Base-by-base conservation (phyloP, 1,139 yeast genomes). In the Suzukiozyma palmioleophila region DNA sequence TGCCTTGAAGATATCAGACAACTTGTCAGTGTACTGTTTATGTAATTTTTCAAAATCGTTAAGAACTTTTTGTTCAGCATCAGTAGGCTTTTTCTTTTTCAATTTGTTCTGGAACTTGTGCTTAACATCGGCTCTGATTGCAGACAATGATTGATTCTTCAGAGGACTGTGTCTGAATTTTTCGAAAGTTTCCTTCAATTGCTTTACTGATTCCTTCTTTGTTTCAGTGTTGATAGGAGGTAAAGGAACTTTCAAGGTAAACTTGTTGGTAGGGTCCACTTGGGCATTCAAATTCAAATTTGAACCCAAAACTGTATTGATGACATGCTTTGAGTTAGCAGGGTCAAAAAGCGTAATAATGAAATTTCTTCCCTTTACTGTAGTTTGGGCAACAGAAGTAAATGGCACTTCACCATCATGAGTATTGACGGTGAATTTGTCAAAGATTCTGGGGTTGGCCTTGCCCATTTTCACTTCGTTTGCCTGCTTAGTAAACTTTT, bases 291-390 rank as follows among this genome's bases (percentile, higher is more conserved):
- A 64, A 51, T 86, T 85, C 56, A 87, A 62, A 10, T 77, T 77
- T 0, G 90, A 71, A 1, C 77, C 83, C 44, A 88, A 59, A 31
- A 90, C 80, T 0, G 89, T 73, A 43, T 87, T 80, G 35, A 84
- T 73, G 22, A 90, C 76, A 45, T 76, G 73, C 53, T 86, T 84
- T 22, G 79, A 73, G 49, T 86, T 75, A 38, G 68, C 68, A 9
- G 96, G 94, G 52, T 89, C 96, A 59, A 83, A 90, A 2, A 89
- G 92, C 0, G 95, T 88, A 25, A 90, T 75, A 35, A 79, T 64
- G 38, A 85, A 69, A 43, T 79, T 72, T 51, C 87, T 73, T 9
- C 92, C 92, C 51, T 87, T 84, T 39, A 81, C 54, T 0, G 87
- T 73, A 7, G 95, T 81, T 45, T 86, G 85, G 1, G 97, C 96